Conservation (phyloP, 2,329 filamentous ascomycete genomes). For the Lithohypha guttulata region DNA sequence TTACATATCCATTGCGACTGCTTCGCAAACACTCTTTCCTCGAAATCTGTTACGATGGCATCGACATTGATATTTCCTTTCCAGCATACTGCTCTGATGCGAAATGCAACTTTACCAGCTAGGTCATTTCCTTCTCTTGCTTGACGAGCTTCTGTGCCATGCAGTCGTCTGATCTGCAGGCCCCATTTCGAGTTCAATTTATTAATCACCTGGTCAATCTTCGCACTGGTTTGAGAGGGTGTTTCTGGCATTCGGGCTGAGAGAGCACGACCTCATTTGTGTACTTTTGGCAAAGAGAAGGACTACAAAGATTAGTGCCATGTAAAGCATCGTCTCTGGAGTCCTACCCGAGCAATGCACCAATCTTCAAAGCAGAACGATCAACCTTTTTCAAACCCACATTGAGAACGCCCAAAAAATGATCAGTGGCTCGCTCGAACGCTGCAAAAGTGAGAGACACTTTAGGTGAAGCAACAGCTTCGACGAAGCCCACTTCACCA, state of each 20-base stretch:
- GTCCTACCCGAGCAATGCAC: too few species aligned
- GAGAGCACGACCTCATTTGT: too few species aligned
- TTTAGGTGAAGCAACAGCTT: too few species aligned
- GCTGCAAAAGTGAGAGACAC: too few species aligned
- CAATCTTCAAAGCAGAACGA: too few species aligned
- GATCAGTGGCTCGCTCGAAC: too few species aligned
- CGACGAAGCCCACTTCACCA: too few species aligned
- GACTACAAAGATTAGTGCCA: too few species aligned
- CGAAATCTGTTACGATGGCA: constrained; percentile 24
- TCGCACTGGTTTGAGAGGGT: constrained; percentile 11
- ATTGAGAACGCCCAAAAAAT: too few species aligned
- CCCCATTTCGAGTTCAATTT: constrained; percentile 27
- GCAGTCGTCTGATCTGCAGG: constrained; percentile 25
- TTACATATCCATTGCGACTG: constrained; percentile 18
- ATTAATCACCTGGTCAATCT: constrained; percentile 23
- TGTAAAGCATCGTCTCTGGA: too few species aligned
- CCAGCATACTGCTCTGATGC: constrained; percentile 26
- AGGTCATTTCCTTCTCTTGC: constrained; percentile 12
- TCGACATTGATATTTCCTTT: constrained; percentile 20
- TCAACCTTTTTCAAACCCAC: too few species aligned
- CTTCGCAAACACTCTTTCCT: constrained; percentile 23
- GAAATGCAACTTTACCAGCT: constrained; percentile 23
- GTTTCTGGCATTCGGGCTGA: constrained; percentile 9
- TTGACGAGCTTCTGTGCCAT: constrained; percentile 13
- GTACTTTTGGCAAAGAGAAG: too few species aligned